phyloP scores from a whole-genome alignment of 306 rosid genomes.

The Cicer arietinum region DNA sequence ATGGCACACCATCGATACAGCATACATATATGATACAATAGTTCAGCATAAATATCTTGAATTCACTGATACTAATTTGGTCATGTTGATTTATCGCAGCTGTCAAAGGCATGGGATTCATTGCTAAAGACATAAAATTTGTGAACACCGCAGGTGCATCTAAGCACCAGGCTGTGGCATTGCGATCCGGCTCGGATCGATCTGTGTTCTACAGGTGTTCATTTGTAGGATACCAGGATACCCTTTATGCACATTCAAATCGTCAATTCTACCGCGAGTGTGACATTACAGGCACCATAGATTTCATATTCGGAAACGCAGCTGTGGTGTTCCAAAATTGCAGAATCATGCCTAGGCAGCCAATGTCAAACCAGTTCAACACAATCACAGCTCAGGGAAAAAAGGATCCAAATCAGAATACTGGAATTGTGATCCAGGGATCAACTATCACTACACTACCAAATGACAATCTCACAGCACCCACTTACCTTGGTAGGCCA shows the following conservation, averaged over 20 bases:
- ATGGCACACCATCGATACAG: not conserved
- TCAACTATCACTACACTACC: constrained; percentile 50
- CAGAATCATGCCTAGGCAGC: constrained; percentile 75
- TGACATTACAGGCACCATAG: constrained; percentile 80
- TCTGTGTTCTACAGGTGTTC: constrained; percentile 75
- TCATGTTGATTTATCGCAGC: constrained; percentile 55
- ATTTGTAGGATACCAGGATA: constrained; percentile 79
- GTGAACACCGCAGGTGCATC: constrained; percentile 76
- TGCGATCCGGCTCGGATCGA: constrained; percentile 78
- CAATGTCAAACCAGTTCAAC: constrained; percentile 77
- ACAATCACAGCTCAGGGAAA: constrained; percentile 96
- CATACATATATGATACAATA: not conserved
- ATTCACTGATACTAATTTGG: constrained; percentile 29
- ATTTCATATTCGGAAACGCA: constrained; percentile 92
- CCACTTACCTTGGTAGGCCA: constrained; percentile 87
- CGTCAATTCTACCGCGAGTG: constrained; percentile 92
- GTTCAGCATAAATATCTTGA: not conserved
- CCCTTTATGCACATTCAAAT: constrained; percentile 88
- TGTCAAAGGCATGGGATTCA: constrained; percentile 80
- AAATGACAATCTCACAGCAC: constrained; percentile 55
- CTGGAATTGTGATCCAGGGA: constrained; percentile 81
- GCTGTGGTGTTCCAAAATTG: constrained; percentile 82
- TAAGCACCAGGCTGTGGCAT: constrained; percentile 93
- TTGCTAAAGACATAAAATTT: constrained; percentile 80
- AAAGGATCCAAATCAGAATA: constrained; percentile 76